phyloP scores from a whole-genome alignment of 805 yeast genomes.

The Yamadazyma phyllophila region DNA sequence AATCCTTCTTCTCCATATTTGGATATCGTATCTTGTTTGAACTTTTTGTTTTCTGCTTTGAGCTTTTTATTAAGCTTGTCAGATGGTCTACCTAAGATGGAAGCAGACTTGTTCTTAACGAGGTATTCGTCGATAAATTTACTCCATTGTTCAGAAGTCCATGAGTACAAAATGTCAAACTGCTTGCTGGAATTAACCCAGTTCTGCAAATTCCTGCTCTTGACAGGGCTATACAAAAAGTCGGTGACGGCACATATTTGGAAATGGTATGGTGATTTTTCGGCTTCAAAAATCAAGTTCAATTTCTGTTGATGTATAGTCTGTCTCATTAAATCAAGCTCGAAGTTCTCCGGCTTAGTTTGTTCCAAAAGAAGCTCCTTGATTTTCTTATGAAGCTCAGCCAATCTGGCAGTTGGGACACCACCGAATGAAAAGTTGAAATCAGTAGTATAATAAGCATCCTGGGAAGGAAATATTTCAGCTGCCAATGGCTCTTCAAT shows the following conservation, averaged over 20 bases:
- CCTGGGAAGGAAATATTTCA: constrained; percentile 65
- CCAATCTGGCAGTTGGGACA: constrained; percentile 68
- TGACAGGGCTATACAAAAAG: constrained; percentile 71
- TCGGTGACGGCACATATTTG: constrained; percentile 70
- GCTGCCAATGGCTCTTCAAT: constrained; percentile 80
- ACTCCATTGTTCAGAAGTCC: constrained; percentile 73
- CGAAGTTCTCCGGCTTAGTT: constrained; percentile 49
- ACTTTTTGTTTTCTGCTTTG: constrained; percentile 50
- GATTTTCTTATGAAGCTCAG: constrained; percentile 51
- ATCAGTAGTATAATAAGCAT: constrained; percentile 66
- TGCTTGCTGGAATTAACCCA: constrained; percentile 58
- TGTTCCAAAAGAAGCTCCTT: constrained; percentile 54
- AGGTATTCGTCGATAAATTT: constrained; percentile 50
- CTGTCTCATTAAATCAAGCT: constrained; percentile 63
- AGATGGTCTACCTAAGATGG: constrained; percentile 75
- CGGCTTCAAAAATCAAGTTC: constrained; percentile 59
- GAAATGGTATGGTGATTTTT: constrained; percentile 59
- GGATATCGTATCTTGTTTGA: constrained; percentile 48
- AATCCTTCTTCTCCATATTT: constrained; percentile 62
- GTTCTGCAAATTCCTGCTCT: constrained; percentile 55
- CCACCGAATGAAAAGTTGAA: constrained; percentile 60
- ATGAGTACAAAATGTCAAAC: constrained; percentile 52
- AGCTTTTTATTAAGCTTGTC: constrained; percentile 49
- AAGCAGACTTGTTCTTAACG: constrained; percentile 59
- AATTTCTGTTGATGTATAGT: constrained; percentile 63